phyloP scores from a whole-genome alignment of 768 basidiomycete species.

The Leccinum broughii region DNA sequence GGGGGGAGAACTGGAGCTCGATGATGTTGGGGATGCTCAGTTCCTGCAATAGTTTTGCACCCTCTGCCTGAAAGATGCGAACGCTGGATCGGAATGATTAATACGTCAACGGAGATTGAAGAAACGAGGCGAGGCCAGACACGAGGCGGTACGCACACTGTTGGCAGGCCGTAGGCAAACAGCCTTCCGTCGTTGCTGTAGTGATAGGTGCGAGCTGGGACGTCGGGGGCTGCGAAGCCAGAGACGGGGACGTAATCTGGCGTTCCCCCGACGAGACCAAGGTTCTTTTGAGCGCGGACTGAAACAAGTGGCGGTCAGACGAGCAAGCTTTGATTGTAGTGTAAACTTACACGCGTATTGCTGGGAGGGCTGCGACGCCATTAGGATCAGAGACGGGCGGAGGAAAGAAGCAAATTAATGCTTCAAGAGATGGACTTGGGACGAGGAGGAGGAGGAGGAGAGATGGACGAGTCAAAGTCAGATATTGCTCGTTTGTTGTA shows the following conservation, averaged over 20 bases:
- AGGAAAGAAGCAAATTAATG: slow-evolving; percentile 79
- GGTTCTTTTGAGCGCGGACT: slow-evolving; percentile 92
- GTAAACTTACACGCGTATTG: slow-evolving; percentile 80
- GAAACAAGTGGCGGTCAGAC: slow-evolving; percentile 18
- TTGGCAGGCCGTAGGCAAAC: slow-evolving; percentile 81
- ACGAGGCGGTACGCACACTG: slow-evolving; percentile 51
- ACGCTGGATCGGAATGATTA: slow-evolving; percentile 46
- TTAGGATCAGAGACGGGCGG: slow-evolving; percentile 33
- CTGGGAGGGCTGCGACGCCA: slow-evolving; percentile 76
- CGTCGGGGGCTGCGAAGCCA: slow-evolving; percentile 66
- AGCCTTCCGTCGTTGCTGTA: slow-evolving; percentile 88
- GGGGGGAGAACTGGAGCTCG: slow-evolving; percentile 90
- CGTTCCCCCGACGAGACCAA: slow-evolving; percentile 81
- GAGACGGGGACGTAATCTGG: slow-evolving; percentile 71
- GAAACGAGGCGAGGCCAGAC: slow-evolving; percentile 9
- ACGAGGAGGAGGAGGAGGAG: slow-evolving; percentile 15
- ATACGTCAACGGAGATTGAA: slow-evolving; percentile 15
- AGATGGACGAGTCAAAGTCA: slow-evolving; percentile 27
- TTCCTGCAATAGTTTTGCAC: slow-evolving; percentile 71
- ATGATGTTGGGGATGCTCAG: slow-evolving; percentile 72
- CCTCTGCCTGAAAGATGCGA: slow-evolving; percentile 74
- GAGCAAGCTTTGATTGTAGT: slow-evolving; percentile 5
- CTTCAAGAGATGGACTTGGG: slow-evolving; percentile 44
- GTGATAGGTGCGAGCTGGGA: slow-evolving; percentile 69
- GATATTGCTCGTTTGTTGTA: background rate